A percentile compares a stretch with the other conserved stretches of the same genome.
phyloP scores from a whole-genome alignment of 176 grass and related monocot genomes.

The Triticum timopheevii region DNA sequence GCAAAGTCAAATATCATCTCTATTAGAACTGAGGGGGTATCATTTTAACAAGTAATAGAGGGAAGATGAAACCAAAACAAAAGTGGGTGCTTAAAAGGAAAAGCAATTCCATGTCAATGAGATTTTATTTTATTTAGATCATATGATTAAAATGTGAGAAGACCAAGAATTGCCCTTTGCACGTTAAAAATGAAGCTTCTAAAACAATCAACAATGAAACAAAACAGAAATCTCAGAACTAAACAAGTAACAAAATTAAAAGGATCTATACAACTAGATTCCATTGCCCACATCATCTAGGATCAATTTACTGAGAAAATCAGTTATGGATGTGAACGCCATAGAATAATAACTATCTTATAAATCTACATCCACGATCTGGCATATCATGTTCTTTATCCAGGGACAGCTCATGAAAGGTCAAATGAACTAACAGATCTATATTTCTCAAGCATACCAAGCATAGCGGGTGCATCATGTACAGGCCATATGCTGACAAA shows the following conservation, averaged over 20 bases:
- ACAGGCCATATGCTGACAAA: conserved; percentile 12
- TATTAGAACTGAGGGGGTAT: not conserved
- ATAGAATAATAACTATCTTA: conserved; percentile 18
- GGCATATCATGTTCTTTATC: not conserved
- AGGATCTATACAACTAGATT: not conserved
- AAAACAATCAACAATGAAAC: not conserved
- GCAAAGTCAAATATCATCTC: not conserved
- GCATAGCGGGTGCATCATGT: not conserved
- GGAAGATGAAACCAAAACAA: conserved; percentile 11
- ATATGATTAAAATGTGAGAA: not conserved
- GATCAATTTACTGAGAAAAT: not conserved
- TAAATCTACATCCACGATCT: not conserved
- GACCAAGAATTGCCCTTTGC: not conserved
- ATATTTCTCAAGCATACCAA: conserved; percentile 13
- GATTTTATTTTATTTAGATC: not conserved
- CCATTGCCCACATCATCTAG: not conserved
- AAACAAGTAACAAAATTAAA: conserved; percentile 9
- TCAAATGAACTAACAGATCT: conserved; percentile 15
- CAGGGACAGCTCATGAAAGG: conserved; percentile 8
- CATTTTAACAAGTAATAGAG: not conserved
- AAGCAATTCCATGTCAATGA: not conserved
- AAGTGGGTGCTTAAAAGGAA: not conserved
- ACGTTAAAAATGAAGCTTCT: conserved; percentile 8
- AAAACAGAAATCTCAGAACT: not conserved
- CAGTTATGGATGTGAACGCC: not conserved